Percentiles rank a stretch among this genome's conserved stretches.
These are phyloP conservation scores for Aspergillus sp. DNA, from an alignment of 2,329 filamentous ascomycete species.

Conservation along the genomic window DNA sequence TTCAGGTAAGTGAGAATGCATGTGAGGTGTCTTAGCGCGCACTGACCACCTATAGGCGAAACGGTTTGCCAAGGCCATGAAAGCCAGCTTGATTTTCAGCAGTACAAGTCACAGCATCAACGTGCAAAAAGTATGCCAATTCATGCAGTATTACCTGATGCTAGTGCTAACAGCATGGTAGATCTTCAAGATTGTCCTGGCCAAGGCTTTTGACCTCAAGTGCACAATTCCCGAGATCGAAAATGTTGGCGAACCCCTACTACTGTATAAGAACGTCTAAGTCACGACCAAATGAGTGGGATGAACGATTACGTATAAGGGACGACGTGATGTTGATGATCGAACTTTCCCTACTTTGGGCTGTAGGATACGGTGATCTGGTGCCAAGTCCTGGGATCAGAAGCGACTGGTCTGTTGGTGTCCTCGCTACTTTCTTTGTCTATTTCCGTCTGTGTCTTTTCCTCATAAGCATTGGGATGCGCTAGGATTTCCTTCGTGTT, in stretches of 20 bases:
- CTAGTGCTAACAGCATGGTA: constrained; percentile 45
- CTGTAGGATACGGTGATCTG: constrained; percentile 11
- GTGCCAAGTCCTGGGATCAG: constrained; percentile 10
- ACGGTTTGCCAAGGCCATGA: constrained; percentile 97
- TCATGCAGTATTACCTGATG: neutral
- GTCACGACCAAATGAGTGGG: constrained; percentile 14
- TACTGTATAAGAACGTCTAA: constrained; percentile 73
- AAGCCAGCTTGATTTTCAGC: constrained; percentile 94
- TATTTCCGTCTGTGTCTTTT: constrained; percentile 13
- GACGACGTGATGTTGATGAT: constrained; percentile 41
- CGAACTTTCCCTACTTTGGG: constrained; percentile 18
- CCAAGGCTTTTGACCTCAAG: constrained; percentile 97
- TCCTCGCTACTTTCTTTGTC: constrained; percentile 12
- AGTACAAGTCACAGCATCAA: constrained; percentile 99
- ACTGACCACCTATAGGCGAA: constrained; percentile 65
- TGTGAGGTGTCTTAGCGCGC: neutral
- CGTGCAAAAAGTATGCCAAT: constrained; percentile 80
- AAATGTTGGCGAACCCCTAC: constrained; percentile 90
- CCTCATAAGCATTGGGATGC: constrained; percentile 27
- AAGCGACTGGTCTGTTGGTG: constrained; percentile 5
- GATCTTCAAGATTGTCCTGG: constrained; percentile 99
- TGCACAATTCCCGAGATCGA: constrained; percentile 99
- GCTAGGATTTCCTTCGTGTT: constrained; percentile 21
- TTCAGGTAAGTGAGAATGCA: constrained; percentile 64
- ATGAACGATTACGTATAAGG: constrained; percentile 37